A percentile compares a stretch with the other conserved stretches of the same genome.
Conservation (phyloP, 345 rosid genomes). For the Mallotus nudiflorus region DNA sequence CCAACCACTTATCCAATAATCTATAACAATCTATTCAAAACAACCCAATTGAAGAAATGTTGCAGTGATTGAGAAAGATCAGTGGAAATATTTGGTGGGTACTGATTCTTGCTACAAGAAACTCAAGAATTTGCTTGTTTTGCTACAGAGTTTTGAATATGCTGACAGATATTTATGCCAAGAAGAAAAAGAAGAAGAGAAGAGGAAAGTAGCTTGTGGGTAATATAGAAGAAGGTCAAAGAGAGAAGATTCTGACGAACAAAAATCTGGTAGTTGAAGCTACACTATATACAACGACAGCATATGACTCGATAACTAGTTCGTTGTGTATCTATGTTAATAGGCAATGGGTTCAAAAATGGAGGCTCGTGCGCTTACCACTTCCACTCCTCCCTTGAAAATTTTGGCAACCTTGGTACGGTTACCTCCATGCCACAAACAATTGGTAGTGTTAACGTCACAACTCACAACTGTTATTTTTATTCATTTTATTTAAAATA, state of each 20-base stretch:
- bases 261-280: background rate
- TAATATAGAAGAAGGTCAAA: background rate
- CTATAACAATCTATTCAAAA: background rate
- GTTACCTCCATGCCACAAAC: too few species aligned
- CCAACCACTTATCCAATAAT: background rate
- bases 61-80: background rate
- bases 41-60: background rate
- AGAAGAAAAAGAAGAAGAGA: background rate
- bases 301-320: too few species aligned
- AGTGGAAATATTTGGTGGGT: background rate
- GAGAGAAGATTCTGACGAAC: background rate
- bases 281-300: background rate
- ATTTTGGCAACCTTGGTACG: too few species aligned
- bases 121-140: background rate
- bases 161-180: too few species aligned
- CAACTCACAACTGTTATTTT: too few species aligned
- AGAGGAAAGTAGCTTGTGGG: background rate
- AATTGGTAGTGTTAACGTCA: too few species aligned
- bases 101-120: background rate
- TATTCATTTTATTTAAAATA: too few species aligned
- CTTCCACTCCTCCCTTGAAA: too few species aligned
- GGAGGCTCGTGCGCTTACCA: background rate
- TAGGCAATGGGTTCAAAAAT: background rate
- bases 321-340: background rate
- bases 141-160: background rate